Base-by-base conservation (phyloP, 805 yeast species). In the Kazachstania viticola region DNA sequence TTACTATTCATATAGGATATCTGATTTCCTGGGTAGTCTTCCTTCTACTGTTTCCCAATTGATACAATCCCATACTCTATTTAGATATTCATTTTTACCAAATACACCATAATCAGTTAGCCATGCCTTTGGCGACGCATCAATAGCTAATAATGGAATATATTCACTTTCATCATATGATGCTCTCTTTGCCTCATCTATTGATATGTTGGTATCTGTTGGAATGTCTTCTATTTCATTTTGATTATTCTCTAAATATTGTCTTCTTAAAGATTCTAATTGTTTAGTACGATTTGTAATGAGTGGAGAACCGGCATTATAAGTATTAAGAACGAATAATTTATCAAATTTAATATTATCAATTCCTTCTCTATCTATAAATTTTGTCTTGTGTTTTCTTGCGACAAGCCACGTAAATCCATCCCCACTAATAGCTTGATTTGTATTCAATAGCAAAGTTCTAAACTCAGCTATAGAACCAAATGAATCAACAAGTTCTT, bases 381-480 rank as follows among this genome's bases (percentile, higher is more conserved):
- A 28, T 14, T 35, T 21, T 8, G 35, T 27, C 21, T 38, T 31
- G 21, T 38, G 40, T 34, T 53, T 49, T 38, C 64, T 58, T 8
- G 88, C 93, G 15, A 85, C 77, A 14, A 91, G 62, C 91, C 96
- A 91, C 9, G 87, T 80, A 57, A 69, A 75, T 3, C 98, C 98
- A 55, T 83, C 88, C 31, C 97, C 96, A 38, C 78, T 73, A 38
- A 84, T 71, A 4, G 79, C 69, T 30, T 64, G 58, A 9, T 88
- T 83, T 1, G 91, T 74, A 36, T 72, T 69, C 36, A 81, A 49
- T 27, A 91, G 56, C 29, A 82, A 65, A 1, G 80, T 71, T 44
- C 79, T 69, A 51, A 91, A 77, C 51, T 84, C 93, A 12, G 68
- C 71, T 8, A 83, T 39, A 0, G 87, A 74, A 5, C 94, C 95